phyloP scores from a whole-genome alignment of 371 early-diverging fungal species.

The Chytridiales sp. region DNA sequence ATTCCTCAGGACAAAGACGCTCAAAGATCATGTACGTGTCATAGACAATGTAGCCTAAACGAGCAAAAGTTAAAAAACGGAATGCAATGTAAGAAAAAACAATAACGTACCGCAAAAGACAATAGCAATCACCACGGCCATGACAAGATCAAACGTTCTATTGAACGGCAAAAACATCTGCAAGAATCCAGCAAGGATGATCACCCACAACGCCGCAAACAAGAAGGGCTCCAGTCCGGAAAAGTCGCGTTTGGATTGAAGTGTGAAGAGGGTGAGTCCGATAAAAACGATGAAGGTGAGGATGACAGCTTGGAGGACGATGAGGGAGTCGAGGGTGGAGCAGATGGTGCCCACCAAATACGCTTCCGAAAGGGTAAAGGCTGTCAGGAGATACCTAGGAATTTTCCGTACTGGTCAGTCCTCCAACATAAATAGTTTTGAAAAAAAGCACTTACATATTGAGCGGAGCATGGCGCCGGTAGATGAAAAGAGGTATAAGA shows the following conservation, averaged over 20 bases:
- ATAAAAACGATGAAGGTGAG: slow-evolving; percentile 70
- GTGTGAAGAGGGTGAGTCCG: slow-evolving; percentile 71
- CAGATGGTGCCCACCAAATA: slow-evolving; percentile 66
- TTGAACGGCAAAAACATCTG: slow-evolving; percentile 75
- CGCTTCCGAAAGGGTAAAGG: slow-evolving; percentile 70
- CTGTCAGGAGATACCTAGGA: slow-evolving; percentile 47
- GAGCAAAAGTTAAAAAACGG: too few relatives aligned
- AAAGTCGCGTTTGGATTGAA: slow-evolving; percentile 72
- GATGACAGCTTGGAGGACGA: slow-evolving; percentile 73
- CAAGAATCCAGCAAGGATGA: slow-evolving; percentile 63
- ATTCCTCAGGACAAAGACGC: slow-evolving; percentile 72
- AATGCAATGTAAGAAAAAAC: slow-evolving; percentile 28
- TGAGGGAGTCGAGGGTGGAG: slow-evolving; percentile 51
- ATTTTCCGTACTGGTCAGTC: neutral
- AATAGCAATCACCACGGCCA: slow-evolving; percentile 62
- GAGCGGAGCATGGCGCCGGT: slow-evolving; percentile 62
- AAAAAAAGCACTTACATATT: slow-evolving; percentile 42
- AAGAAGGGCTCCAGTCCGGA: slow-evolving; percentile 65
- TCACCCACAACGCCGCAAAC: slow-evolving; percentile 57
- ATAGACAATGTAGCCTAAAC: slow-evolving; percentile 56
- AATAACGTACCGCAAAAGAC: slow-evolving; percentile 71
- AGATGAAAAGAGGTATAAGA: slow-evolving; percentile 60
- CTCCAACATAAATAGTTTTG: neutral
- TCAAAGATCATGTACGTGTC: slow-evolving; percentile 72
- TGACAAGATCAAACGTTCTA: slow-evolving; percentile 56